A percentile compares a stretch with the other conserved stretches of the same genome.
Evolutionary conservation across 1,284 basidiomycete genomes (phyloP).

Genomic region (Coriolopsis trogii): DNA sequence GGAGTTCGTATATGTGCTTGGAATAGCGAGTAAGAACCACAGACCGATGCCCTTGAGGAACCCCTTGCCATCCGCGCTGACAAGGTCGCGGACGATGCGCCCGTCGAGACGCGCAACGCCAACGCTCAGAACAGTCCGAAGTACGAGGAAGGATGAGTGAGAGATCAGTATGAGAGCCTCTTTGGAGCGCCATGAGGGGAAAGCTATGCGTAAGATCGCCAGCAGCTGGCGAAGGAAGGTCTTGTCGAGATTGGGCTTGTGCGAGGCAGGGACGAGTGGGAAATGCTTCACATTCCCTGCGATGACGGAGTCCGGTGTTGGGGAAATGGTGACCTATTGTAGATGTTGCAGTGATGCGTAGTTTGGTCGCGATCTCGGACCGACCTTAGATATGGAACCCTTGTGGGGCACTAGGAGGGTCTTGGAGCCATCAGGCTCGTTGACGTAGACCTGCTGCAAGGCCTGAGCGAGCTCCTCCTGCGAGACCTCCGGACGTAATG

Average conservation of each 20-base stretch:
- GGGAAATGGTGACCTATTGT: slow-evolving; percentile 23
- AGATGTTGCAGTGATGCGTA: background rate
- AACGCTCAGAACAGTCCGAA: slow-evolving; percentile 86
- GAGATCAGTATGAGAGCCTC: slow-evolving; percentile 79
- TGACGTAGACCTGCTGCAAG: slow-evolving; percentile 59
- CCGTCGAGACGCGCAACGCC: slow-evolving; percentile 91
- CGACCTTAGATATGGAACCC: slow-evolving; percentile 61
- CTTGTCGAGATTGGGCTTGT: slow-evolving; percentile 76
- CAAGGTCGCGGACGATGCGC: slow-evolving; percentile 86
- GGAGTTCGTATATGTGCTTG: slow-evolving; percentile 94
- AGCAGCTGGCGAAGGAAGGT: slow-evolving; percentile 81
- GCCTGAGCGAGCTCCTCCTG: slow-evolving; percentile 50
- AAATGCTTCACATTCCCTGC: slow-evolving; percentile 53
- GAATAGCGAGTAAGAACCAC: slow-evolving; percentile 92
- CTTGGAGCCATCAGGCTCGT: slow-evolving; percentile 58
- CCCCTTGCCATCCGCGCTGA: slow-evolving; percentile 84
- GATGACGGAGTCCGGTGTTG: slow-evolving; percentile 48
- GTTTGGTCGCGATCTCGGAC: slow-evolving; percentile 11
- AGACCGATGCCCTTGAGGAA: slow-evolving; percentile 84
- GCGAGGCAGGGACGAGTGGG: slow-evolving; percentile 49
- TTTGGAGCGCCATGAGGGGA: slow-evolving; percentile 74
- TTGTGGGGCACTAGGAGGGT: slow-evolving; percentile 70
- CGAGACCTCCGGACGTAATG: slow-evolving; percentile 34
- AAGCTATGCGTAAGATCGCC: slow-evolving; percentile 77
- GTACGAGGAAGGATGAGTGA: slow-evolving; percentile 88